Conservation (phyloP, 1,139 yeast species). For the Meyerozyma elateridarum region DNA sequence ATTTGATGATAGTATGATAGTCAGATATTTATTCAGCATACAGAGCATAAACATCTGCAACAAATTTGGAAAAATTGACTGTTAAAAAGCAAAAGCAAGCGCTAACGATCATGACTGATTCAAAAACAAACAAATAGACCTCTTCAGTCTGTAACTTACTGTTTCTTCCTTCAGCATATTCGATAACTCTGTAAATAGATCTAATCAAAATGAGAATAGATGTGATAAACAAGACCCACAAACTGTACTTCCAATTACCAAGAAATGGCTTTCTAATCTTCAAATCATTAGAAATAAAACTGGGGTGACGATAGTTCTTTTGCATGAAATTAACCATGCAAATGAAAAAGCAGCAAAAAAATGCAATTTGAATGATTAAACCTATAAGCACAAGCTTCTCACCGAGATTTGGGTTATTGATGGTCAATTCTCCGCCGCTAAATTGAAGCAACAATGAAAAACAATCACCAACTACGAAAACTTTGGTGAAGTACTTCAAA, state of each 20-base stretch:
- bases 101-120: too few relatives aligned
- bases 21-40: too few relatives aligned
- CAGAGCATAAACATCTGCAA: too few relatives aligned
- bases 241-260: slow-evolving; percentile 12
- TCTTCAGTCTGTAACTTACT: too few relatives aligned
- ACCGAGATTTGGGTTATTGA: slow-evolving; percentile 16
- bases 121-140: too few relatives aligned
- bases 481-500: slow-evolving; percentile 26
- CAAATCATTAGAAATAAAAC: slow-evolving; percentile 4
- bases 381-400: slow-evolving; percentile 11
- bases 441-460: slow-evolving; percentile 36
- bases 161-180: slow-evolving; percentile 38
- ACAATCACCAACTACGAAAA: slow-evolving; percentile 43
- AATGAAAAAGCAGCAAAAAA: slow-evolving; percentile 28
- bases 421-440: slow-evolving; percentile 40
- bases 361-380: slow-evolving; percentile 28
- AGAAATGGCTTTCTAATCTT: slow-evolving; percentile 2
- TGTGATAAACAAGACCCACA: slow-evolving; percentile 17
- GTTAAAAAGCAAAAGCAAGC: too few relatives aligned
- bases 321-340: slow-evolving; percentile 8
- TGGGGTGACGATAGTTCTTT: slow-evolving; percentile 6
- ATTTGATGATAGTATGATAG: too few relatives aligned
- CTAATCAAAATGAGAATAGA: slow-evolving; percentile 34
- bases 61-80: too few relatives aligned
- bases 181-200: slow-evolving; percentile 36